Conservation (phyloP, 2,329 filamentous ascomycete genomes). For the Arachnopeziza araneosa region DNA sequence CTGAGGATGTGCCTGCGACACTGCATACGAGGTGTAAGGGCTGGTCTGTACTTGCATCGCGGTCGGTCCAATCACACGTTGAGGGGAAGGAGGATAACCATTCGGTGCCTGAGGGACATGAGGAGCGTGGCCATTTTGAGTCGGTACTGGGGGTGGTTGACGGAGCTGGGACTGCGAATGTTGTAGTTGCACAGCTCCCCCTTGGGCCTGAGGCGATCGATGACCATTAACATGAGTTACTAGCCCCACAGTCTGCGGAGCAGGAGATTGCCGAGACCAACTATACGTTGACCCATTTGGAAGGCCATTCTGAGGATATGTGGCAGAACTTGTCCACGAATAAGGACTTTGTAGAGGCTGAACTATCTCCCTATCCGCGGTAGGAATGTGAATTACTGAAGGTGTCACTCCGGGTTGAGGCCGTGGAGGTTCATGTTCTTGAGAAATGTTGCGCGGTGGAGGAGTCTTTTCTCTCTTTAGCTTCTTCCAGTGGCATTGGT, state of each 20-base stretch:
- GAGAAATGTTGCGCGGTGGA: slow-evolving; percentile 17
- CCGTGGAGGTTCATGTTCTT: slow-evolving; percentile 12
- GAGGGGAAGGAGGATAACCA: slow-evolving; percentile 34
- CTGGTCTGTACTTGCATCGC: slow-evolving; percentile 26
- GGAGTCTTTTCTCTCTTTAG: slow-evolving; percentile 27
- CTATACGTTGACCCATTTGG: slow-evolving; percentile 36
- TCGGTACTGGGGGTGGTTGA: slow-evolving; percentile 33
- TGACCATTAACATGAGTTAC: slow-evolving; percentile 45
- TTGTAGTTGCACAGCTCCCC: slow-evolving; percentile 25
- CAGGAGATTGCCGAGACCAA: slow-evolving; percentile 47
- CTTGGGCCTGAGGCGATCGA: slow-evolving; percentile 23
- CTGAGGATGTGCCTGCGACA: slow-evolving; percentile 30
- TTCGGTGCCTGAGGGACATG: slow-evolving; percentile 36
- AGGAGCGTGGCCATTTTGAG: slow-evolving; percentile 38
- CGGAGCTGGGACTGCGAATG: slow-evolving; percentile 19
- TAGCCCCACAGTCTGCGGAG: slow-evolving; percentile 39
- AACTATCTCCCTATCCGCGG: slow-evolving; percentile 26
- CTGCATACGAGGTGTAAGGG: slow-evolving; percentile 23
- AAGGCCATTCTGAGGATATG: slow-evolving; percentile 21
- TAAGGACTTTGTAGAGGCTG: slow-evolving; percentile 13
- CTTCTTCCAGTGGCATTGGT: slow-evolving; percentile 62
- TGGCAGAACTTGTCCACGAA: slow-evolving; percentile 9
- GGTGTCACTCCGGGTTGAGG: slow-evolving; percentile 25
- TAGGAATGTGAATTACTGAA: slow-evolving; percentile 20
- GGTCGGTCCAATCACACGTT: slow-evolving; percentile 17